These are phyloP conservation scores for Salvia hispanica DNA, from an alignment of 257 asterid genomes.

Conservation along the genomic window DNA sequence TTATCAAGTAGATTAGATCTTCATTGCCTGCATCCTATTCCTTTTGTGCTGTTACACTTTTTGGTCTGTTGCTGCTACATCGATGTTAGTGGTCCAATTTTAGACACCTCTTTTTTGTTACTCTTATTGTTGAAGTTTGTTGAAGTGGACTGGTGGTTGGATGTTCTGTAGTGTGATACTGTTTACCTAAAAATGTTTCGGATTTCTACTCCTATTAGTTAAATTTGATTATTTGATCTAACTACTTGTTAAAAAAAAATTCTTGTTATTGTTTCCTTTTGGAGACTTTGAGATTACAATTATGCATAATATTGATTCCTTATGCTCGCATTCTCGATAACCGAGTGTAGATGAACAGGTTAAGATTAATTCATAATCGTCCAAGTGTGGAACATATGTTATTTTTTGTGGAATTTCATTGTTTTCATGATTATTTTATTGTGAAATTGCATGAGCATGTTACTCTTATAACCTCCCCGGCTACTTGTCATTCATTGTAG, in stretches of 20 bases:
- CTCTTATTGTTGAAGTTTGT: background rate
- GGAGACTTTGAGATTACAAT: background rate
- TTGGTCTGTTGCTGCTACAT: constrained; percentile 1
- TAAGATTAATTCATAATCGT: background rate
- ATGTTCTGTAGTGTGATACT: background rate
- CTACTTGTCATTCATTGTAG: background rate
- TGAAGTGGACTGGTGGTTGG: background rate
- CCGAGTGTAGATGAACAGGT: background rate
- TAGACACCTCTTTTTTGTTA: background rate
- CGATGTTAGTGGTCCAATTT: background rate
- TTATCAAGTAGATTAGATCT: background rate
- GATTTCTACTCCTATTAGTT: background rate
- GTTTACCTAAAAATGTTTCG: background rate
- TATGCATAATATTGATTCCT: background rate
- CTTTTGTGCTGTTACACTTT: background rate
- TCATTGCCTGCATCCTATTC: background rate
- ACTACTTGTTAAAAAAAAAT: background rate
- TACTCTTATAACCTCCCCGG: background rate
- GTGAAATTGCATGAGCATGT: background rate
- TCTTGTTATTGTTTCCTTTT: background rate
- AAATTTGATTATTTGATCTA: background rate
- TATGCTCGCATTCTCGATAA: background rate
- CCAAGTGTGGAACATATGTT: background rate
- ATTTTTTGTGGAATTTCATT: no score
- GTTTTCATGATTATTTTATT: constrained; percentile 1